Base-by-base conservation (phyloP, 352 stramenopile species). In the Phytophthora colocasiae region DNA sequence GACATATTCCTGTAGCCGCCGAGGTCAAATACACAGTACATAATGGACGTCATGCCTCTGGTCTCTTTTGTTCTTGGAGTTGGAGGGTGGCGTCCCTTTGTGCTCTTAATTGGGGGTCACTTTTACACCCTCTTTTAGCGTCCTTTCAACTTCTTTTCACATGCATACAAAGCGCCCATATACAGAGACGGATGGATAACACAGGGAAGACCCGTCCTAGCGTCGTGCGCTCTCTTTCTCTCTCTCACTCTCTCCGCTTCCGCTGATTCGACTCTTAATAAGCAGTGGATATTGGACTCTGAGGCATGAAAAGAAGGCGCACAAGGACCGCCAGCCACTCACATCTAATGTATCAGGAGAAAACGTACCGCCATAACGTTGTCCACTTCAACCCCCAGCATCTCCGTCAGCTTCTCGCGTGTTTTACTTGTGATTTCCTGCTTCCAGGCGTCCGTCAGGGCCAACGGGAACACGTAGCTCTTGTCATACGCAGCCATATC, bases 341-440 rank as follows among this genome's bases (percentile, higher is more conserved):
- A 64, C 39, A 34, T 38, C 29, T 43, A 57, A 54, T 26, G 41
- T 27, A 48, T 34, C 14, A 19, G 36, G 31, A 36, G 2, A 11
- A n/a, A 43, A 59, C 81, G 71, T 91, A 95, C 87, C 87, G 87
- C 85, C 87, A 95, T 95, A 50, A 92, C 85, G 32, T 79, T 86
- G 73, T 95, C 87, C 53, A 93, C 85, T 47, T 93, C 87, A 9
- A 92, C 83, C 52, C 85, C 87, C 38, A 95, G 76, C 77, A 93
- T 90, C 66, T 95, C 82, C 19, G 77, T 80, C 10, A 95, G 79
- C 59, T 90, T 81, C 19, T 75, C 61, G 31, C 82, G 69, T 43
- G 80, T 83, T 48, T 72, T 71, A 34, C 8, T 29, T 65, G 81
- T 69, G 63, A 95, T 81, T 55, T 89, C 63, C 45, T 69, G 51